A percentile compares a stretch with the other conserved stretches of the same genome.
Conservation (phyloP, 371 early-diverging fungal genomes). For the Lichtheimia corymbifera region DNA sequence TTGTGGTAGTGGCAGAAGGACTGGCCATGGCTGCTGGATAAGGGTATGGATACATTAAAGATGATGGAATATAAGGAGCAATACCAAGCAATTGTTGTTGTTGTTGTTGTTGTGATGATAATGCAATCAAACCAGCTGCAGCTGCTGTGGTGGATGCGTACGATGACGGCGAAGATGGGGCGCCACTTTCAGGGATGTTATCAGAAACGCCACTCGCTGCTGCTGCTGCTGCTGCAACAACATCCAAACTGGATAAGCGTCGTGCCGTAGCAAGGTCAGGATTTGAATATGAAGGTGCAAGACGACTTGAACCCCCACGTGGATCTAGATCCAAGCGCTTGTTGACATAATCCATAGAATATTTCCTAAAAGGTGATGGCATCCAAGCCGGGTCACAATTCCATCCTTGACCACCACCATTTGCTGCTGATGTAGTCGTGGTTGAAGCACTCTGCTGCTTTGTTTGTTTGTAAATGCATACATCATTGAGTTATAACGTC, state of each 20-base stretch:
- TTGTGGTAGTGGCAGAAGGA: background rate
- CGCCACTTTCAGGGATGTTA: constrained; percentile 4
- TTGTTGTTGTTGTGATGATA: no score
- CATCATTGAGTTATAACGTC: background rate
- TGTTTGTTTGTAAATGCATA: constrained; percentile 3
- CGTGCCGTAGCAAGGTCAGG: constrained; percentile 39
- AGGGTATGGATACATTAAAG: background rate
- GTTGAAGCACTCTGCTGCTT: constrained; percentile 4
- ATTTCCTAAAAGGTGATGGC: constrained; percentile 20
- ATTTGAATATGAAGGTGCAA: constrained; percentile 45
- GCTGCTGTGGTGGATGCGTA: constrained; percentile 5
- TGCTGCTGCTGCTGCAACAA: background rate
- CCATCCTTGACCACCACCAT: no score
- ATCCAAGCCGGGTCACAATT: no score
- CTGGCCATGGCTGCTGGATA: background rate
- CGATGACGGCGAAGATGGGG: background rate
- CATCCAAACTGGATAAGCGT: constrained; percentile 26
- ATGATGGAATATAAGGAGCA: background rate
- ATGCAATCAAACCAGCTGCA: background rate
- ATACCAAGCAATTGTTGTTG: background rate
- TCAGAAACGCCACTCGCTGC: background rate
- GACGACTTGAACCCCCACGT: constrained; percentile 17
- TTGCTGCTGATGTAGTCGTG: background rate
- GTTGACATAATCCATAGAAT: constrained; percentile 31
- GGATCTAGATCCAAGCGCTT: constrained; percentile 27